These are phyloP conservation scores for Vigna angularis DNA, from an alignment of 306 rosid species.

Conservation along the genomic window DNA sequence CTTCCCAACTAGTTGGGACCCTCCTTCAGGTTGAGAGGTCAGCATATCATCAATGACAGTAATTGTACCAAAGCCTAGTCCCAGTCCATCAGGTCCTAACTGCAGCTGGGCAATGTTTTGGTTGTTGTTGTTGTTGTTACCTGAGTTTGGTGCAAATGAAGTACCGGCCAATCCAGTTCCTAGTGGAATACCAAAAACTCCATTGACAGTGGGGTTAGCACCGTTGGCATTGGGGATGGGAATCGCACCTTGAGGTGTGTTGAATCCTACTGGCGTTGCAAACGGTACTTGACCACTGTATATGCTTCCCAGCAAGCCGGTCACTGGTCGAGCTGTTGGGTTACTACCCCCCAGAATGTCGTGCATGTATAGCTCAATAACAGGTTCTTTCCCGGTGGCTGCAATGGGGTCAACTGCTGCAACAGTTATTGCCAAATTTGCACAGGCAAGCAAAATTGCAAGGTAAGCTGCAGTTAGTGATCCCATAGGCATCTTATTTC, in stretches of 20 bases:
- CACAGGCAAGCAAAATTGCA: constrained; percentile 43
- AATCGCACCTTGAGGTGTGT: constrained; percentile 63
- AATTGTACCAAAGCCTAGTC: constrained; percentile 87
- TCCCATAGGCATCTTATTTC: constrained; percentile 49
- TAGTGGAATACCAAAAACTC: constrained; percentile 76
- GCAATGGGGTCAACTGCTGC: constrained; percentile 57
- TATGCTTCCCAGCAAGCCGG: constrained; percentile 79
- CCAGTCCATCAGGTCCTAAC: constrained; percentile 74
- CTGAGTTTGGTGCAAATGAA: constrained; percentile 61
- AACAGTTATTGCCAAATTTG: constrained; percentile 39
- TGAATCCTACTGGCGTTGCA: constrained; percentile 73
- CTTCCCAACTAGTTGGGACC: constrained; percentile 72
- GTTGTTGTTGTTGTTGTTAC: constrained; percentile 47
- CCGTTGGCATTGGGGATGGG: constrained; percentile 91
- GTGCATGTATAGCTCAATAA: constrained; percentile 81
- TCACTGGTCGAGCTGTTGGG: constrained; percentile 81
- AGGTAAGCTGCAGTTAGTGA: constrained; percentile 43
- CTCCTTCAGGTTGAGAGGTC: constrained; percentile 74
- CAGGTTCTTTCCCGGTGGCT: constrained; percentile 61
- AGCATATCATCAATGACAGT: constrained; percentile 80
- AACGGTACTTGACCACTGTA: constrained; percentile 86
- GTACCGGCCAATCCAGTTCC: constrained; percentile 87
- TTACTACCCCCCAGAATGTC: constrained; percentile 80
- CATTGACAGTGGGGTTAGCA: constrained; percentile 84
- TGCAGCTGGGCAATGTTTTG: constrained; percentile 51